A percentile compares a stretch with the other conserved stretches of the same genome.
Conservation (phyloP, 345 rosid genomes). For the Corymbia maculata region DNA sequence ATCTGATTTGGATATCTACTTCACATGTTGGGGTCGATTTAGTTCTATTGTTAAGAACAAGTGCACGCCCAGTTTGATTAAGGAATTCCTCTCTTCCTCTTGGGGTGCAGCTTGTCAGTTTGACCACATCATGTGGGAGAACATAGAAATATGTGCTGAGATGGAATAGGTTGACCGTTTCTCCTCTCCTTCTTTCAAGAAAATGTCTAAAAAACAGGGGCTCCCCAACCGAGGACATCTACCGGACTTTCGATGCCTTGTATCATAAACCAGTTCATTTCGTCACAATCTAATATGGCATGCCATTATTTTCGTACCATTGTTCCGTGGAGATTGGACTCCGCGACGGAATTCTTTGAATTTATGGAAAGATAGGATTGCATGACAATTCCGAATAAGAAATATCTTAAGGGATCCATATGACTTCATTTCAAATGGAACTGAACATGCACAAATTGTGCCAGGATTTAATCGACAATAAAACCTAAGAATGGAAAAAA, state of each 20-base stretch:
- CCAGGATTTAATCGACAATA: rapidly evolving
- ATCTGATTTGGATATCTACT: background rate
- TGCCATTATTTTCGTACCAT: background rate
- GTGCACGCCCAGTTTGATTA: rapidly evolving
- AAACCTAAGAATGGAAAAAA: background rate
- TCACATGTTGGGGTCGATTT: background rate
- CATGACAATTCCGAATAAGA: rapidly evolving
- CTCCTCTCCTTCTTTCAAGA: background rate
- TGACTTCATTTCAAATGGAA: background rate
- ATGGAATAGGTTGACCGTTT: background rate
- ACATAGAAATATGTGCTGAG: background rate
- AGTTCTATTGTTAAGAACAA: background rate
- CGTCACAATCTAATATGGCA: background rate
- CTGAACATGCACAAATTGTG: rapidly evolving
- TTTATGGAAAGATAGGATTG: background rate
- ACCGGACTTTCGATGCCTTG: background rate
- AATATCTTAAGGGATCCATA: background rate
- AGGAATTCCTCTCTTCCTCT: background rate
- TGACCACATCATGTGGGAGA: background rate
- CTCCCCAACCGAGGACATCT: background rate
- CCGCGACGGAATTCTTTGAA: background rate
- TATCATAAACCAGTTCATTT: background rate
- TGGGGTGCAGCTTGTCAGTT: background rate
- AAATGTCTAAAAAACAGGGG: background rate
- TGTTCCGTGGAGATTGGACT: rapidly evolving